These are phyloP conservation scores for Solanum rostratum DNA, from an alignment of 257 asterid species.

Conservation along the genomic window DNA sequence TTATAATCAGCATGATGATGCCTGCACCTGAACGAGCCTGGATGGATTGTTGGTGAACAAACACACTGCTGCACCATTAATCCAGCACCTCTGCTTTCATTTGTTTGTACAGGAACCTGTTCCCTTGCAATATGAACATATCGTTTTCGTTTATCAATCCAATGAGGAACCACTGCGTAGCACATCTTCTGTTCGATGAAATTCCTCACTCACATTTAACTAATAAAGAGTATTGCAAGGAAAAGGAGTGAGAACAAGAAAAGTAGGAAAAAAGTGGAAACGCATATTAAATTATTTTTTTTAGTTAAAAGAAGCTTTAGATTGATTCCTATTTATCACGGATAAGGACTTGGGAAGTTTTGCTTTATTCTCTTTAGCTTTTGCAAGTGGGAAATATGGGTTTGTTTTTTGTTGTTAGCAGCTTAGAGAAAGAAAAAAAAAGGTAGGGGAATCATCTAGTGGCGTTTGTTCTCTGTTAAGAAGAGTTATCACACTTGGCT, in stretches of 20 bases:
- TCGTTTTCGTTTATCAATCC: background rate
- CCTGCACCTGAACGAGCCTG: conserved; percentile 26
- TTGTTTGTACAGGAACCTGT: background rate
- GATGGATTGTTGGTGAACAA: conserved; percentile 30
- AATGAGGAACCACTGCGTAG: conserved; percentile 1
- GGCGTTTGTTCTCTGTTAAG: background rate
- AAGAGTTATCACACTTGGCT: conserved; percentile 6
- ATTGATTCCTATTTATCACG: background rate
- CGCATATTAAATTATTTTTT: background rate
- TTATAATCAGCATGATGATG: conserved; percentile 18
- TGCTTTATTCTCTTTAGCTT: background rate
- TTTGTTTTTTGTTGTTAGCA: background rate
- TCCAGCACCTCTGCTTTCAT: background rate
- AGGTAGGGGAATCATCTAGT: background rate
- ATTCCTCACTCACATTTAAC: conserved; percentile 1
- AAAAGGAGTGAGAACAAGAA: background rate
- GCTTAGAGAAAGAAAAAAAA: background rate
- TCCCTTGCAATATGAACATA: background rate
- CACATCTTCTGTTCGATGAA: conserved; percentile 12
- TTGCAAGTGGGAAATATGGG: background rate
- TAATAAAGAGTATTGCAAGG: background rate
- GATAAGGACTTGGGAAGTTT: background rate
- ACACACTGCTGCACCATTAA: conserved; percentile 14
- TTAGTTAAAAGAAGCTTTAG: background rate
- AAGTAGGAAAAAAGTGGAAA: background rate